Evolutionary conservation across 768 basidiomycete species (phyloP), one percentile per base, ranked within the genome.

Genomic region (Auricularia sp.): DNA sequence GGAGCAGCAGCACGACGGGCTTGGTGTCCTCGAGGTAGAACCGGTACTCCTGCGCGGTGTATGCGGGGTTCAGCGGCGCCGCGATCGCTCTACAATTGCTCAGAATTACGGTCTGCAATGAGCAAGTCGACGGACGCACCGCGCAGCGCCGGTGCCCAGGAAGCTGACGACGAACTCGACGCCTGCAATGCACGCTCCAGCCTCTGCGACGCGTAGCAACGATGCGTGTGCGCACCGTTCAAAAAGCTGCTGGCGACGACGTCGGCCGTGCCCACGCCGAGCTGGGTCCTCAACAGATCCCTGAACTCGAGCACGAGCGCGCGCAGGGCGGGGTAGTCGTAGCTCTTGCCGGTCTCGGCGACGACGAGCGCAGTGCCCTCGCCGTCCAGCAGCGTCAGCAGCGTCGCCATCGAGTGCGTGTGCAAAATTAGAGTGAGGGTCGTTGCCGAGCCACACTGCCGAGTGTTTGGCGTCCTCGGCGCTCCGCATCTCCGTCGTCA

Each of bases 21-120:
- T 70, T 70, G n/a, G 70, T 70, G 58, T 70, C 70, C 54, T 56
- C 44, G 21, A 70, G 61, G 62, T 70, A 70, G 65, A 70, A 70
- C 42, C 68, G 67, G 43, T 69, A 67, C 62, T 70, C 70, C 21
- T 61, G 61, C 14, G 66, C 29, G 4, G 70, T 68, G 56, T 70
- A 70, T 21, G 61, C 65, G 16, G 70, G 67, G 61, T 70, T 70
- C 51, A 70, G 65, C 42, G 70, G 70, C 29, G 70, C 70, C 11
- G 68, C 68, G 14, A 69, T 67, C 12, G 70, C 70, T 44, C 70
- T 70, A 43, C 10, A 23, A 21, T 6, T 8, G 14, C 23, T 44
- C 47, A 36, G 42, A 3, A 47, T 18, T 59, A 36, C 33, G 11
- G n/a, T 34, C 12, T 16, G 59, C 23, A 58, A 53, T 2, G 8